Evolutionary conservation across 2,329 filamentous ascomycete species (phyloP).

Genomic region (Diplodia seriata): DNA sequence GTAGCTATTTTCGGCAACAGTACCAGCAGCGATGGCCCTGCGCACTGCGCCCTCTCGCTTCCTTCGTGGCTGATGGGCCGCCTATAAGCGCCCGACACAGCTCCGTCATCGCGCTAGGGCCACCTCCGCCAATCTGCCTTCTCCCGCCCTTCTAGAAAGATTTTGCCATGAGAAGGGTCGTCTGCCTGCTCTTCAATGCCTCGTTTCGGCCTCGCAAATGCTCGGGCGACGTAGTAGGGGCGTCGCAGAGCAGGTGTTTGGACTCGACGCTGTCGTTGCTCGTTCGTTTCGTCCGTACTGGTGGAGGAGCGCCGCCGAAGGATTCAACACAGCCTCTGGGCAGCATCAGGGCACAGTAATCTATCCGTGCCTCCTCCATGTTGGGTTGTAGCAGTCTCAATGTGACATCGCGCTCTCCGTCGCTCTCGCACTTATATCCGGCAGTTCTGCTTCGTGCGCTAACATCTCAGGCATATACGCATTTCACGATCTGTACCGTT

Average conservation of each 20-base stretch:
- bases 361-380: not conserved
- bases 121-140: not conserved
- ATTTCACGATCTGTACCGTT: not conserved
- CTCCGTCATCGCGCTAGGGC: not conserved
- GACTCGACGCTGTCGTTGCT: not conserved
- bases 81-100: not conserved
- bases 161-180: not conserved
- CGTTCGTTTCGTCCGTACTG: not conserved
- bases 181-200: not conserved
- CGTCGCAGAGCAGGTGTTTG: not conserved
- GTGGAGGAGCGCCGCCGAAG: not conserved
- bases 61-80: slow-evolving; percentile 2
- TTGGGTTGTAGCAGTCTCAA: not conserved
- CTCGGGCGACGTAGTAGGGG: not conserved
- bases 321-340: slow-evolving; percentile 11
- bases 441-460: not conserved
- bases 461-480: not conserved
- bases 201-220: not conserved
- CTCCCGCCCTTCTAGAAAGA: slow-evolving; percentile 20
- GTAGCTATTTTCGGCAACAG: slow-evolving; percentile 14
- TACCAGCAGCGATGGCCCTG: not conserved
- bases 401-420: not conserved
- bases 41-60: slow-evolving; percentile 10
- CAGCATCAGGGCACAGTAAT: slow-evolving; percentile 1
- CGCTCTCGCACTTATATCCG: not conserved